A percentile compares a stretch with the other conserved stretches of the same genome.
Evolutionary conservation across 1,139 yeast species (phyloP).

Genomic region (Casaregolazyma lundiana): DNA sequence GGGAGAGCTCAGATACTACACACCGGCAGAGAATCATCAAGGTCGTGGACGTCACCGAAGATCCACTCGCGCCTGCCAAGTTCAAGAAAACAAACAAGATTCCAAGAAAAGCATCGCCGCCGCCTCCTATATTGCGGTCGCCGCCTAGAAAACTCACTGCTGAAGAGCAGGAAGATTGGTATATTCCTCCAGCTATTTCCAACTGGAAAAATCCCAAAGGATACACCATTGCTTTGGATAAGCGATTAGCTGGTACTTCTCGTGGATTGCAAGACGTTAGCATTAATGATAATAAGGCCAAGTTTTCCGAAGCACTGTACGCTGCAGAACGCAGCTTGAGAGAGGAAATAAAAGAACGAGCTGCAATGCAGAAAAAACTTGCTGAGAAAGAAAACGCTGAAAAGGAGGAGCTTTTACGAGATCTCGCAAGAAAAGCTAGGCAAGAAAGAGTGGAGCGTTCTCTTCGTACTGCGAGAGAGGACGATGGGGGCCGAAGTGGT

Average conservation of each 20-base stretch:
- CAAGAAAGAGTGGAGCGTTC: constrained; percentile 29
- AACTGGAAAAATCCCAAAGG: constrained; percentile 97
- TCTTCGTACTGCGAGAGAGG: constrained; percentile 16
- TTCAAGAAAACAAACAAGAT: constrained; percentile 65
- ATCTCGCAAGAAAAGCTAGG: constrained; percentile 57
- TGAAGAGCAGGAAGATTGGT: constrained; percentile 79
- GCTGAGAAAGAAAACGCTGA: constrained; percentile 54
- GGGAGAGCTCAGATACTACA: constrained; percentile 25
- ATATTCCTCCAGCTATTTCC: constrained; percentile 85
- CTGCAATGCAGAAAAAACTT: constrained; percentile 49
- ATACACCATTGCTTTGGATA: constrained; percentile 75
- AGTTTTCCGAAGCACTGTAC: constrained; percentile 67
- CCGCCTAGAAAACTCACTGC: constrained; percentile 57
- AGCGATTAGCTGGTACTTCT: constrained; percentile 63
- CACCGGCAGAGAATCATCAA: constrained; percentile 44
- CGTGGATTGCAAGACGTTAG: constrained; percentile 36
- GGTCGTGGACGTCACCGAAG: constrained; percentile 59
- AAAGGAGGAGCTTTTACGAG: constrained; percentile 55
- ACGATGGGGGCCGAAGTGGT: constrained; percentile 6
- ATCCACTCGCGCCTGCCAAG: constrained; percentile 84
- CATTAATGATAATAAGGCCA: constrained; percentile 58
- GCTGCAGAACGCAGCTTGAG: constrained; percentile 72
- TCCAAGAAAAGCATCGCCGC: constrained; percentile 68
- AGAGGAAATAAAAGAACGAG: constrained; percentile 59
- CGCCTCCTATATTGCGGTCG: constrained; percentile 48